Base-by-base conservation (phyloP, 2,329 filamentous ascomycete species). In the Diaporthe vexans region DNA sequence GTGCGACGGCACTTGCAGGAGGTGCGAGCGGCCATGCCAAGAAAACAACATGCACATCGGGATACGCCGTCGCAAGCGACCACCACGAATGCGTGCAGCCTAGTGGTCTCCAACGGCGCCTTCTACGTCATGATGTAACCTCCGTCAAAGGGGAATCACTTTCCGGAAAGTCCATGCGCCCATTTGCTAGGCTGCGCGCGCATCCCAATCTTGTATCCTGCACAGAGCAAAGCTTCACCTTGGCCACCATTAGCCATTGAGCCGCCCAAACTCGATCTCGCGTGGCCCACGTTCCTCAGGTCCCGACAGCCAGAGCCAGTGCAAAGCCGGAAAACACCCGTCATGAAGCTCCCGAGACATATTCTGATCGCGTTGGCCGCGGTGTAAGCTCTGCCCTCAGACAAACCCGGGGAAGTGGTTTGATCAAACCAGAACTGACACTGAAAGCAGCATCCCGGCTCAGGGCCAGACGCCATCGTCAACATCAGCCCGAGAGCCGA, bases 101-200 rank as follows among this genome's bases (percentile, higher is more conserved):
- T 54, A 72, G 43, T 72, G 57, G 57, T 21, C 46, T 72, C 33
- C 46, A 56, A 43, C 4, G 2, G 57, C 70, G 70, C 70, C 69
- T 37, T 72, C 57, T 63, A 72, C 70, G 70, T 63, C 70, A 72
- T 63, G 70, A 56, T 72, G 46, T 35, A 56, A 63, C 57, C 48
- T 56, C 19, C 26, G 33, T 63, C n/a, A 52, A 63, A 46, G 35
- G 40, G 21, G 40, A 29, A 63, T 63, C 70, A 29, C 57, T 9
- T 63, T 63, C 19, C 15, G 15, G 29, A 54, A 37, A 48, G 33
- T 21, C 26, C 26, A 35, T 21, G 26, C 46, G 48, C n/a, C 48
- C 54, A 35, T 46, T 21, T 13, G 35, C 35, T 40, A 46, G 48
- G 29, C 61, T 67, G 29, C 29, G 63, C 29, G 63, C n/a, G n/a